Conservation (phyloP, 257 asterid genomes). For the Ilex asprella region DNA sequence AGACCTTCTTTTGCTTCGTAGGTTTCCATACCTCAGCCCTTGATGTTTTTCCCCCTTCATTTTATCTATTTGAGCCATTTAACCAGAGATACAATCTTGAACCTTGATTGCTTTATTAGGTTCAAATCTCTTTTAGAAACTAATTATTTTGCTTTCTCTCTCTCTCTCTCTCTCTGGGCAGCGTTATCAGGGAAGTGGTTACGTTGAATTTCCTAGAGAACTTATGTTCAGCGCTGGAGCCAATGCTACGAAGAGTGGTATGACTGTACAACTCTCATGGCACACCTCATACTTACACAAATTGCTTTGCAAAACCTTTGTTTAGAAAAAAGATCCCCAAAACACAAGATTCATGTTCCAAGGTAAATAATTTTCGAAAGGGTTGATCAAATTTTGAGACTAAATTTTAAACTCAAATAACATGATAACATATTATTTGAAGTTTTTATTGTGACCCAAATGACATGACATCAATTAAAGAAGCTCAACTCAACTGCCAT, state of each 20-base stretch:
- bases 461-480: no score
- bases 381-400: no score
- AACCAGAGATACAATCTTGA: background rate
- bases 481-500: no score
- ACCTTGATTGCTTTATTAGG: background rate
- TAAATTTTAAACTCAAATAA: no score
- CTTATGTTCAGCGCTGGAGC: conserved; percentile 56
- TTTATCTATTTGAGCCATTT: background rate
- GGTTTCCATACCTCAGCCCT: conserved; percentile 4
- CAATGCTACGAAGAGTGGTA: conserved; percentile 75
- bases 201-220: conserved; percentile 46
- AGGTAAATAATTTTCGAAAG: no score
- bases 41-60: no score
- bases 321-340: no score
- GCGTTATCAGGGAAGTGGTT: conserved; percentile 57
- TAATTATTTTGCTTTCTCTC: background rate
- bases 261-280: background rate
- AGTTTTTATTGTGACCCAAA: no score
- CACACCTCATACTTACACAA: no score
- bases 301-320: no score
- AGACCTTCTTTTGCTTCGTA: conserved; percentile 60
- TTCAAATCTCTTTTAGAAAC: background rate
- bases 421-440: no score
- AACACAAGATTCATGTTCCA: no score
- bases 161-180: conserved; percentile 14